phyloP scores from a whole-genome alignment of 768 basidiomycete genomes.

The Hypholoma sublateritium region DNA sequence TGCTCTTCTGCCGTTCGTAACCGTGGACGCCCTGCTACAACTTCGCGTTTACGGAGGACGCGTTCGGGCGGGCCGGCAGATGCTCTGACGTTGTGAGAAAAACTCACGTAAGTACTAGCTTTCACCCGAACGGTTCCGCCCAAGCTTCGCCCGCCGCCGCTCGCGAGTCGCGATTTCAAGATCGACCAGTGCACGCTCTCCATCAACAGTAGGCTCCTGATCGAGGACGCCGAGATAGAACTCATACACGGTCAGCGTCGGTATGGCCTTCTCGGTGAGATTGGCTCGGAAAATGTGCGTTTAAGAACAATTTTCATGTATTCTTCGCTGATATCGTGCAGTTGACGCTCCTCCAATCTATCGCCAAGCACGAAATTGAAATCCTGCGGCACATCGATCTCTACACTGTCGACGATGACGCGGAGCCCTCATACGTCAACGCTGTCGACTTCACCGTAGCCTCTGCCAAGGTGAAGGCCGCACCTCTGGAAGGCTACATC shows the following conservation, averaged over 20 bases:
- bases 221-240: slow-evolving; percentile 68
- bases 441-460: slow-evolving; percentile 97
- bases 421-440: slow-evolving; percentile 92
- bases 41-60: no score
- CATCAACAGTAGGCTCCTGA: slow-evolving; percentile 90
- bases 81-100: no score
- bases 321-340: slow-evolving; percentile 26
- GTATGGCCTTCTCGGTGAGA: slow-evolving; percentile 95
- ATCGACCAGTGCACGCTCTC: slow-evolving; percentile 94
- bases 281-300: slow-evolving; percentile 94
- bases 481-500: slow-evolving; percentile 88
- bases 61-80: no score
- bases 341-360: slow-evolving; percentile 96
- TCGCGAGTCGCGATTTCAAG: slow-evolving; percentile 95
- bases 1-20: no score
- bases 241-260: slow-evolving; percentile 90
- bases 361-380: slow-evolving; percentile 92
- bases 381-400: slow-evolving; percentile 97
- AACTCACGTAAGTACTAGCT: no score
- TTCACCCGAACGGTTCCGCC: no score
- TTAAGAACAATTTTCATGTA: slow-evolving; percentile 2
- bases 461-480: slow-evolving; percentile 91
- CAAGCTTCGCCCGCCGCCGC: no score
- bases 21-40: no score
- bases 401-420: slow-evolving; percentile 94